A percentile compares a stretch with the other conserved stretches of the same genome.
phyloP scores from a whole-genome alignment of 2,329 filamentous ascomycete genomes.

The Aspergillus uvarum region DNA sequence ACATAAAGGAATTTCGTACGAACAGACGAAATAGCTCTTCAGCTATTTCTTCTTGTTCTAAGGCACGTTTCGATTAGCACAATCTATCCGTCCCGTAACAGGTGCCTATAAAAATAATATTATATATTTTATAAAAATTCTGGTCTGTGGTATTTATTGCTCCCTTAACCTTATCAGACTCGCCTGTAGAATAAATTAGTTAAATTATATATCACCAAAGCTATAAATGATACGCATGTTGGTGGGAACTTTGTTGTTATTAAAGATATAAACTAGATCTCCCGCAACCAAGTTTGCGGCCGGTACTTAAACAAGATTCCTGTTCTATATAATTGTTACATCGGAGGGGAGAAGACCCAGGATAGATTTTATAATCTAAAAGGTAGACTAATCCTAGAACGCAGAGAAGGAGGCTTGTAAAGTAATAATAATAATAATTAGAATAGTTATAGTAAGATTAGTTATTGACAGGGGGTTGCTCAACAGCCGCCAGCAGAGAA shows the following conservation, averaged over 20 bases:
- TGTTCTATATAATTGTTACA: conserved; percentile 66
- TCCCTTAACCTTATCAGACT: conserved; percentile 66
- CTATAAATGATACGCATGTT: conserved; percentile 70
- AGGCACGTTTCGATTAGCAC: no score
- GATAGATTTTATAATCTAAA: conserved; percentile 75
- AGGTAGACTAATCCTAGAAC: conserved; percentile 74
- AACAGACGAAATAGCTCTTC: no score
- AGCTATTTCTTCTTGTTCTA: no score
- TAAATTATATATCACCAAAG: conserved; percentile 70
- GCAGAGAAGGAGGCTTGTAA: conserved; percentile 69
- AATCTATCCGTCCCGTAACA: no score
- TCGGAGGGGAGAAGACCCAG: conserved; percentile 74
- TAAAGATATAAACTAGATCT: conserved; percentile 67
- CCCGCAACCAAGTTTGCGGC: conserved; percentile 70
- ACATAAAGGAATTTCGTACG: no score
- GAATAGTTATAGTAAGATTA: conserved; percentile 71
- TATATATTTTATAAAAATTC: conserved; percentile 76
- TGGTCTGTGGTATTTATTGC: conserved; percentile 64
- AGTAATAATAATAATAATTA: conserved; percentile 69
- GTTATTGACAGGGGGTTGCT: conserved; percentile 68
- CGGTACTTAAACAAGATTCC: conserved; percentile 50
- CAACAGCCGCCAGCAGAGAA: conserved; percentile 74
- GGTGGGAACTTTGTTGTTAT: conserved; percentile 73
- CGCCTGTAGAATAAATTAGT: conserved; percentile 74
- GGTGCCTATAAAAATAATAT: conserved; percentile 76